Evolutionary conservation across 768 basidiomycete species (phyloP), one percentile per base, ranked within the genome.

Genomic region (Kondoa subrosea): DNA sequence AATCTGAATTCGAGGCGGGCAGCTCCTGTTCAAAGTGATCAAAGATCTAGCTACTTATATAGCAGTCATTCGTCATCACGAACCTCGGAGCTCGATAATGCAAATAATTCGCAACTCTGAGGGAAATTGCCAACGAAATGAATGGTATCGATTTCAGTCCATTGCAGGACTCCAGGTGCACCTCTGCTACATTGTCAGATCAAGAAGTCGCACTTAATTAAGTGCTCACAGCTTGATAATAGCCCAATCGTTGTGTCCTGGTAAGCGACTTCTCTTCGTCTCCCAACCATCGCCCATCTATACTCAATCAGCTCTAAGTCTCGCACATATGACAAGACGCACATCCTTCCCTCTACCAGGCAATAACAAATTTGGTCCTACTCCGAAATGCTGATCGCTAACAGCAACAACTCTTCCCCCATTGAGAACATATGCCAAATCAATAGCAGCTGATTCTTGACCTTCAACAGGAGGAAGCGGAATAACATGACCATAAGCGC

Each of bases 231-330:
- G 79, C 78, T 86, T 87, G 67, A 93, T 85, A 68, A 96, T 82
- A 2, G 83, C 88, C 88, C 90, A 96, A 73, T 97, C 92, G 60
- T 84, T 88, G 77, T 91, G 91, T 50, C 82, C 89, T 66, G 82
- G 82, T 57, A 79, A 68, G 65, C 89, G 81, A 74, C 87, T 92
- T 69, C 95, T 82, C 76, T 87, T 90, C 1, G 93, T 97, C 78
- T 99, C 95, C 95, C 95, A 99, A 2, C 95, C 95, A 75, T 95
- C 92, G 2, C 91, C 85, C 91, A 99, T 99, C 40, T 50, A 21
- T 8, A 50, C 40, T 8, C 8, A 8, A 50, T 50, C 73, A 93
- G 87, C n/a, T n/a, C n/a, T n/a, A n/a, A n/a, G n/a, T n/a, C n/a
- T n/a, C 75, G 72, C 33, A 1, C n/a, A 34, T 29, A 12, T 34